These are phyloP conservation scores for Hyphopichia fennica DNA, from an alignment of 1,139 yeast species.

Conservation along the genomic window DNA sequence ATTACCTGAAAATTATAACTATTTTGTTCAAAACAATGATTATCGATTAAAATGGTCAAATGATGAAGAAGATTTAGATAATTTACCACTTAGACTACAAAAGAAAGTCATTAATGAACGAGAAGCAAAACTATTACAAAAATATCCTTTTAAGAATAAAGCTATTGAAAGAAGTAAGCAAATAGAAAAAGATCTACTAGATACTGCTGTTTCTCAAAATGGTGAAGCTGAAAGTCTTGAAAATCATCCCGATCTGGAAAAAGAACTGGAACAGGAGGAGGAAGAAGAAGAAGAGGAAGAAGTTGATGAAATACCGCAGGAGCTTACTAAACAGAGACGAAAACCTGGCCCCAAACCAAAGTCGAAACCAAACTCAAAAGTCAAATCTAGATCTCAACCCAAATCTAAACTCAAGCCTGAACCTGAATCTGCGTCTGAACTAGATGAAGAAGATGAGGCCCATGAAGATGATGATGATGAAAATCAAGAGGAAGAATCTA, in stretches of 20 bases:
- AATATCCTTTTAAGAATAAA: conserved; percentile 37
- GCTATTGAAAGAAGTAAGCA: conserved; percentile 25
- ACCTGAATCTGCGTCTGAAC: conserved; percentile 1
- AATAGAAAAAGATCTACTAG: conserved; percentile 23
- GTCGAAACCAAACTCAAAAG: neutral
- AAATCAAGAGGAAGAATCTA: conserved; percentile 5
- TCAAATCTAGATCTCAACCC: neutral
- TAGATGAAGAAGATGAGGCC: conserved; percentile 12
- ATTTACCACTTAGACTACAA: conserved; percentile 42
- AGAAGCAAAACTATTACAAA: conserved; percentile 30
- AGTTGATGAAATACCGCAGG: neutral
- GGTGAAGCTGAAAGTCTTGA: neutral
- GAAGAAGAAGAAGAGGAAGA: neutral
- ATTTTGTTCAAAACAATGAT: conserved; percentile 29
- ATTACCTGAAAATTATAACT: conserved; percentile 37
- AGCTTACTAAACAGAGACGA: neutral
- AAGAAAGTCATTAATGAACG: conserved; percentile 45
- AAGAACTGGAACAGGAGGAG: neutral
- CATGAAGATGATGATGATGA: conserved; percentile 6
- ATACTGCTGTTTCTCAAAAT: neutral
- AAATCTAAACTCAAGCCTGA: no score
- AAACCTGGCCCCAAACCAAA: conserved; percentile 10
- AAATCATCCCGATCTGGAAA: no score
- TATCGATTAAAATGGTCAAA: conserved; percentile 36
- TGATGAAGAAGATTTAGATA: conserved; percentile 27